Evolutionary conservation across 352 stramenopile species (phyloP), one percentile per base, ranked within the genome.

Genomic region (Thraustotheca clavata): DNA sequence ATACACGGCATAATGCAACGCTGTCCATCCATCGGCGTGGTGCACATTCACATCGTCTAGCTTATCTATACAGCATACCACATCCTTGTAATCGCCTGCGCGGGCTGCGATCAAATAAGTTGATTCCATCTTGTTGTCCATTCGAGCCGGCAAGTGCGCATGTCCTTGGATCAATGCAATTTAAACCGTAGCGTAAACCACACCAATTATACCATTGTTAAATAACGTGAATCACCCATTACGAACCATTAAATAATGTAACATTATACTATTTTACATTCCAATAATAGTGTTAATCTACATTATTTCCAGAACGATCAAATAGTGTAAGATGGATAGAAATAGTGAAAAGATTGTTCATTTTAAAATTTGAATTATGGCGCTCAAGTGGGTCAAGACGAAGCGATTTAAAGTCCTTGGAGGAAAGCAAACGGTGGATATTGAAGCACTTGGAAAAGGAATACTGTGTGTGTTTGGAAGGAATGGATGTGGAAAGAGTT

Each of bases 1-100:
- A n/a, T 75, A 71, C 8, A 86, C 76, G 1, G 84, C 82, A 43
- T 82, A 83, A 49, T 86, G 73, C 62, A 94, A 70, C 49, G 82
- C 82, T 26, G 74, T 87, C 82, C 82, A 91, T 9, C 73, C 69
- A 43, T 91, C 79, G 2, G 80, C 82, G 20, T 76, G 67, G 36
- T 65, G 75, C 11, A 67, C 73, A 54, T 91, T 91, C 34, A 86
- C 75, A 29, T 88, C 69, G 0, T 68, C 72, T 7, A 46, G 33
- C 4, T 39, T 55, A 3, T 47, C 40, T 9, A 88, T 67, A 77
- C 90, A 57, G 41, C 39, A n/a, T 80, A 27, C 69, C 20, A 88
- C 70, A 12, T 5, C 41, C 6, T 39, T 49, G 6, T 76, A 29
- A 24, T 90, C 74, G 14, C 77, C 78, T 22, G 55, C 48, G 1